Evolutionary conservation across 371 early-diverging fungal species (phyloP).

Genomic region (Aphelidium insulamus): DNA sequence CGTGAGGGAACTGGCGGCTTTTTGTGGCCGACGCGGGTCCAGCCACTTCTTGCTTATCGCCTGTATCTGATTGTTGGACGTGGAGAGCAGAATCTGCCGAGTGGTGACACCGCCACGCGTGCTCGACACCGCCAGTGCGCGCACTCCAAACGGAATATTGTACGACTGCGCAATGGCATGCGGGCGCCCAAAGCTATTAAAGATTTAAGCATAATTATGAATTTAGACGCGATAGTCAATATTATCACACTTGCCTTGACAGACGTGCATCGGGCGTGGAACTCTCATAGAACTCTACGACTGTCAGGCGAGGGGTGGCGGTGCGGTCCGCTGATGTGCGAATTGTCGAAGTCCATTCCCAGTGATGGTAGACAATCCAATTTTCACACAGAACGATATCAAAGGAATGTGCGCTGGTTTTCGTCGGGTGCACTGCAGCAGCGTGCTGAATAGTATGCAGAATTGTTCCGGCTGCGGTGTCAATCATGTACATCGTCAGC

Average conservation of each 20-base stretch:
- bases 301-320: too few relatives aligned
- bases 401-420: constrained; percentile 18
- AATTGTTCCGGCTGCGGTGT: constrained; percentile 61
- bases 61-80: constrained; percentile 39
- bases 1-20: constrained; percentile 2
- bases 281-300: constrained; percentile 70
- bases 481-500: constrained; percentile 44
- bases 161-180: constrained; percentile 47
- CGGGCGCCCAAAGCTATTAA: constrained; percentile 21
- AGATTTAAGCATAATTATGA: neutral
- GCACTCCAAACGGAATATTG: constrained; percentile 38
- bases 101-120: constrained; percentile 68
- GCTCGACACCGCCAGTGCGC: constrained; percentile 54
- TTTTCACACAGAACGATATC: constrained; percentile 56
- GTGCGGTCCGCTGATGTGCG: too few relatives aligned
- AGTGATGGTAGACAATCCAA: constrained; percentile 69
- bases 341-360: too few relatives aligned
- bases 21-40: constrained; percentile 58
- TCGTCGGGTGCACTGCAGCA: constrained; percentile 25
- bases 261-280: constrained; percentile 41
- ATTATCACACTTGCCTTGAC: constrained; percentile 20
- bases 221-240: neutral
- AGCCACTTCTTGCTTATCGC: constrained; percentile 51
- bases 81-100: constrained; percentile 59
- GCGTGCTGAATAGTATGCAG: constrained; percentile 39